These are phyloP conservation scores for Aspergillus luchuensis DNA, from an alignment of 2,329 filamentous ascomycete genomes.

Conservation along the genomic window DNA sequence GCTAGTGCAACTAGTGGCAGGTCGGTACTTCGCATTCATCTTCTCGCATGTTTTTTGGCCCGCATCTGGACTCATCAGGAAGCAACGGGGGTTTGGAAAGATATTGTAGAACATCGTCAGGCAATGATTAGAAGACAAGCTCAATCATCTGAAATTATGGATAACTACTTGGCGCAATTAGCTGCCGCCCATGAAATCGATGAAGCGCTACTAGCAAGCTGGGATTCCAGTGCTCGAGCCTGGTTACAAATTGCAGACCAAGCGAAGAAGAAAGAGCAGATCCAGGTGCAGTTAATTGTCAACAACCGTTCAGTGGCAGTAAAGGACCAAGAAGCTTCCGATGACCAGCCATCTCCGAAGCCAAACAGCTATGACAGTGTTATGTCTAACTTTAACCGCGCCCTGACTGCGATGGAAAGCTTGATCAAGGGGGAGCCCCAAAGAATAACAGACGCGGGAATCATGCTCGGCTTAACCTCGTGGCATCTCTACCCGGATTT, in stretches of 20 bases:
- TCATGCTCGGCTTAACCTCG: slow-evolving; percentile 10
- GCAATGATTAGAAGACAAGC: slow-evolving; percentile 3
- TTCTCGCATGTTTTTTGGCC: slow-evolving; percentile 14
- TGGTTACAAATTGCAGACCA: slow-evolving; percentile 13
- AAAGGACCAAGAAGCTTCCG: background rate
- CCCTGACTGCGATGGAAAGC: slow-evolving; percentile 6
- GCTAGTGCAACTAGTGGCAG: slow-evolving; percentile 10
- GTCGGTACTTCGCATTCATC: slow-evolving; percentile 9
- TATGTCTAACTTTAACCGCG: slow-evolving; percentile 1
- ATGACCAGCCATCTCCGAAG: background rate
- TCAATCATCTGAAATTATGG: background rate
- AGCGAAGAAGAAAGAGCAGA: slow-evolving; percentile 5
- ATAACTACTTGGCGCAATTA: slow-evolving; percentile 2
- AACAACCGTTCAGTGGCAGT: slow-evolving; percentile 12
- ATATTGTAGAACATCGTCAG: slow-evolving; percentile 8
- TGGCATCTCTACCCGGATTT: slow-evolving; percentile 16
- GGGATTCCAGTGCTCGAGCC: slow-evolving; percentile 14
- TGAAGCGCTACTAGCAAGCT: background rate
- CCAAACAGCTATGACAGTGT: slow-evolving; percentile 8
- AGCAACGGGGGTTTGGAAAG: slow-evolving; percentile 12
- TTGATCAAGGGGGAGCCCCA: slow-evolving; percentile 10
- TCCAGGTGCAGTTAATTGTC: slow-evolving; percentile 9
- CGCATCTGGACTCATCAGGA: slow-evolving; percentile 13
- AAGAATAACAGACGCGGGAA: slow-evolving; percentile 4
- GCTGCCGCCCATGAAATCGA: slow-evolving; percentile 9